Evolutionary conservation across 805 yeast species (phyloP), one percentile per base, ranked within the genome.

Genomic region (Kodamaea kakaduensis): DNA sequence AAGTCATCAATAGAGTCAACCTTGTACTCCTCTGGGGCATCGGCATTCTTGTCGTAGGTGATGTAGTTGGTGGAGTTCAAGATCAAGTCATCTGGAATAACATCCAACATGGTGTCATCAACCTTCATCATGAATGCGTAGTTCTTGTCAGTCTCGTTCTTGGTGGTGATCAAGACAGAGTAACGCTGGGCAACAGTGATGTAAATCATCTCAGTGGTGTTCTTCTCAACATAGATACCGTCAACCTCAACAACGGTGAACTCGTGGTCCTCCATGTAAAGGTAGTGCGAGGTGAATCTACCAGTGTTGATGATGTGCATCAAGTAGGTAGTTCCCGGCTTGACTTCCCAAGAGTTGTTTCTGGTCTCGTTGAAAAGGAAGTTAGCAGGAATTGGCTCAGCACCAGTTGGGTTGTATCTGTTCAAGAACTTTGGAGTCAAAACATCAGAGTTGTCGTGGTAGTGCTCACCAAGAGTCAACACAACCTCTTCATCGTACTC

Each of bases 101-200:
- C 40, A 69, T 93, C 98, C 56, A 89, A 73, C 94, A 93, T 84
- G 43, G 73, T 77, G 43, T 75, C 75, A 56, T 93, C 97, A 38
- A 85, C 73, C 45, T 75, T 69, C 61, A 85, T 87, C 74, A 85
- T 81, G 53, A 93, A 77, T 35, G 95, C 88, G 57, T 67, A 90
- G 60, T 89, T 88, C 42, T 61, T 69, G 32, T 67, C 59, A 12
- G 82, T 62, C 35, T 69, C 69, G 43, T 70, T 65, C 64, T 83
- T 84, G 40, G 97, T 87, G 34, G 71, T 76, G 44, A 93, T 54
- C 51, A 93, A 68, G 7, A 87, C 80, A 17, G 89, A 75, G 63
- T 86, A 88, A 52, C 98, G 81, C 67, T 93, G 98, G 27, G 97
- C 97, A 37, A 79, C 88, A 7, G 95, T 77, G 50, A 93, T 74